Conservation (phyloP, 2,329 filamentous ascomycete genomes). For the Laburnicola sp. region DNA sequence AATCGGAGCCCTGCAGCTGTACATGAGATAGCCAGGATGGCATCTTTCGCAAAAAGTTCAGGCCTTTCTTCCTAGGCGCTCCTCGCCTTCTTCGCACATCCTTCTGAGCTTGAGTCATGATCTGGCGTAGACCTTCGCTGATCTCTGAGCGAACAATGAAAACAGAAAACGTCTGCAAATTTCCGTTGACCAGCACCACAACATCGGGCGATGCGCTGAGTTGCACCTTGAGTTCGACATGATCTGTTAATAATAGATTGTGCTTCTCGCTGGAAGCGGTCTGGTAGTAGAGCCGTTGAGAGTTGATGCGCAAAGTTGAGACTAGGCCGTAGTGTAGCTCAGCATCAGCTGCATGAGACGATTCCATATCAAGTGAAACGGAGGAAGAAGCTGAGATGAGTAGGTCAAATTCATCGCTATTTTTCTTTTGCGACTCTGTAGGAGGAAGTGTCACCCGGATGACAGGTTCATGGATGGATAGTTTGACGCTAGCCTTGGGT, state of each 20-base stretch:
- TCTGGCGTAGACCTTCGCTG: slow-evolving; percentile 86
- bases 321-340: slow-evolving; percentile 85
- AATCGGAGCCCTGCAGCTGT: slow-evolving; percentile 82
- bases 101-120: slow-evolving; percentile 76
- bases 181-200: slow-evolving; percentile 76
- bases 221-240: slow-evolving; percentile 82
- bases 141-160: slow-evolving; percentile 93
- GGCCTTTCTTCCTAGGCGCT: slow-evolving; percentile 51
- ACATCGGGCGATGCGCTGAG: slow-evolving; percentile 84
- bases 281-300: slow-evolving; percentile 92
- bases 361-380: slow-evolving; percentile 88
- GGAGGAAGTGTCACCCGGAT: slow-evolving; percentile 85
- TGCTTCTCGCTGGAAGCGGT: slow-evolving; percentile 80
- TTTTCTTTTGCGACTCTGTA: slow-evolving; percentile 59
- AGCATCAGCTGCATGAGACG: slow-evolving; percentile 85
- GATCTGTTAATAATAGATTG: slow-evolving; percentile 84
- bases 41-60: slow-evolving; percentile 70
- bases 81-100: slow-evolving; percentile 39
- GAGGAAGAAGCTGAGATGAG: slow-evolving; percentile 95
- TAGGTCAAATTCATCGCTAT: slow-evolving; percentile 84
- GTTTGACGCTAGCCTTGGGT: slow-evolving; percentile 91
- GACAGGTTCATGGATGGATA: slow-evolving; percentile 96
- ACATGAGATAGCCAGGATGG: slow-evolving; percentile 85
- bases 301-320: slow-evolving; percentile 79
- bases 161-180: slow-evolving; percentile 81